phyloP scores from a whole-genome alignment of 108 stramenopile genomes.

The Tribonema minus region DNA sequence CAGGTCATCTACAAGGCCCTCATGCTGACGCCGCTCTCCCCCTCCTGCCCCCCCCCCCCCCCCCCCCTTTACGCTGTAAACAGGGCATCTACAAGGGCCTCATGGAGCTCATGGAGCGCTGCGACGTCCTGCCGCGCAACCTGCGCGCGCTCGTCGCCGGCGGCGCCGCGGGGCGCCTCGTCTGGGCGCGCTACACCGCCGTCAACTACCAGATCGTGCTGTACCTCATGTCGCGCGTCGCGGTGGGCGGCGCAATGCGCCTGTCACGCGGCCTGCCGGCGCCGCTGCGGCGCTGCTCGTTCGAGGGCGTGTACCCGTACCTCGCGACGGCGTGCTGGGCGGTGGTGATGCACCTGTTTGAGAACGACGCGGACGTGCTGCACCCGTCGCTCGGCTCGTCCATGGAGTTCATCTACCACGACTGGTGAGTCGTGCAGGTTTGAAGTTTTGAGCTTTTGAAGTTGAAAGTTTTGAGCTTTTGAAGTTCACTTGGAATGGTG shows the following conservation, averaged over 20 bases:
- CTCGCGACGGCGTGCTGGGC: not conserved
- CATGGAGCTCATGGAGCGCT: not conserved
- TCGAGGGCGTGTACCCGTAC: not conserved
- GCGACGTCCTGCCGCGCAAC: not conserved
- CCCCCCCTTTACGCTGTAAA: not conserved
- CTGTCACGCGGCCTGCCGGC: not conserved
- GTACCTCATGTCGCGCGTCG: not conserved
- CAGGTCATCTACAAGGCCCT: too few relatives aligned
- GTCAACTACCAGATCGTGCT: not conserved
- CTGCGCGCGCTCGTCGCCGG: not conserved
- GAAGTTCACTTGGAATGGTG: too few relatives aligned
- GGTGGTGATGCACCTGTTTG: not conserved
- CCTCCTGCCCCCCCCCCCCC: too few relatives aligned
- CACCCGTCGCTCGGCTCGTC: not conserved
- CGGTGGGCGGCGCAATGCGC: not conserved
- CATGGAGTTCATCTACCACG: not conserved
- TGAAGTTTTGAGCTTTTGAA: too few relatives aligned
- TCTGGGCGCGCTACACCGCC: not conserved
- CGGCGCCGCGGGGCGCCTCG: not conserved
- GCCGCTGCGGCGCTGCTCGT: too few relatives aligned
- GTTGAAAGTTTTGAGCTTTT: too few relatives aligned
- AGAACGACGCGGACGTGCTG: not conserved
- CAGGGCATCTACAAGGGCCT: not conserved
- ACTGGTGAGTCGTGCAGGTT: too few relatives aligned
- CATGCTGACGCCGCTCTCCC: too few relatives aligned